Percentiles rank a stretch among this genome's conserved stretches.
Evolutionary conservation across 768 basidiomycete species (phyloP).

Genomic region (Amyloporia xantha): DNA sequence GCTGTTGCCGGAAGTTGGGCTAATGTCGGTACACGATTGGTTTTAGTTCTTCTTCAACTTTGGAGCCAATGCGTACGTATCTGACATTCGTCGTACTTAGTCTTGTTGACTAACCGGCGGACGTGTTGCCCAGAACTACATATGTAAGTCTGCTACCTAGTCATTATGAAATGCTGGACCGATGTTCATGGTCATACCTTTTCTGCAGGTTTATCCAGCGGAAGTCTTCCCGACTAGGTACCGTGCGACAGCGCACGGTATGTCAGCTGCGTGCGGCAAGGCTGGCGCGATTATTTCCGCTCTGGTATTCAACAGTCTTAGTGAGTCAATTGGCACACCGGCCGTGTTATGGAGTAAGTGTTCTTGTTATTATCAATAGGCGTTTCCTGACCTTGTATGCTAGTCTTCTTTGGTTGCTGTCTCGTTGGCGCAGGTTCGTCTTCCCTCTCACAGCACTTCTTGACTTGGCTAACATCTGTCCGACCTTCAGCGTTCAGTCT

Average conservation of each 20-base stretch:
- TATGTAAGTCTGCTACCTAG: constrained; percentile 15
- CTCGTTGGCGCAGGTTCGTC: constrained; percentile 45
- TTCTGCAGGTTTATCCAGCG: constrained; percentile 55
- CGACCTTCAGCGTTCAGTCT: constrained; percentile 30
- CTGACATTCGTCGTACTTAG: no score
- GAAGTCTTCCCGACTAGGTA: constrained; percentile 78
- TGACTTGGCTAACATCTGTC: background rate
- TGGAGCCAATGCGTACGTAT: constrained; percentile 58
- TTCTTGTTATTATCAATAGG: constrained; percentile 2
- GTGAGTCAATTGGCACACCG: constrained; percentile 54
- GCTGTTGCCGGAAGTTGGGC: background rate
- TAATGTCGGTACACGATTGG: constrained; percentile 4
- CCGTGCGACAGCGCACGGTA: constrained; percentile 67
- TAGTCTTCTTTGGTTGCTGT: constrained; percentile 65
- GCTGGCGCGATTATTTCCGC: constrained; percentile 72
- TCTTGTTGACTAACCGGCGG: background rate
- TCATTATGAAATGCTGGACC: background rate
- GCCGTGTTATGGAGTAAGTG: constrained; percentile 65
- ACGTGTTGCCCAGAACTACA: constrained; percentile 16
- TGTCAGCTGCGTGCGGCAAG: constrained; percentile 70
- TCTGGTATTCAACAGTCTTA: constrained; percentile 63
- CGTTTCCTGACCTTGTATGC: background rate
- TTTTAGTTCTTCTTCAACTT: constrained; percentile 75
- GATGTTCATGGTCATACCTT: constrained; percentile 5
- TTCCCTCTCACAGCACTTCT: background rate